A percentile compares a stretch with the other conserved stretches of the same genome.
phyloP scores from a whole-genome alignment of 2,329 filamentous ascomycete genomes.

The Neopestalotiopsis rosae region DNA sequence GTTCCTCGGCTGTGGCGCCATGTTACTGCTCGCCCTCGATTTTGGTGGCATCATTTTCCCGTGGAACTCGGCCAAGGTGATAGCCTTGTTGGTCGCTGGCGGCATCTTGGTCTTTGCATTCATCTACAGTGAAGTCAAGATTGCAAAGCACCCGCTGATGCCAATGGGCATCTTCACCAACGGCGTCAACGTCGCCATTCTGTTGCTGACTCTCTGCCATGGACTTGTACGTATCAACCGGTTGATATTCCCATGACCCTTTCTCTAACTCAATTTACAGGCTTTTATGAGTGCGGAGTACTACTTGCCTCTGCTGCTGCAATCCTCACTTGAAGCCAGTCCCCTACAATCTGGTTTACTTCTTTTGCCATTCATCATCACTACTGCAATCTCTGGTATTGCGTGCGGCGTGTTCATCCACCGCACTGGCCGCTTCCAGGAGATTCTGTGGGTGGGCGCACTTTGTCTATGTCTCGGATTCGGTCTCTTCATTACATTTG shows the following conservation, averaged over 20 bases:
- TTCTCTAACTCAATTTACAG: no score
- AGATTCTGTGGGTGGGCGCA: conserved; percentile 9
- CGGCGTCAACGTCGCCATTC: neutral
- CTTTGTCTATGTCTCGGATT: neutral
- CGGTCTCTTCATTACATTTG: conserved; percentile 9
- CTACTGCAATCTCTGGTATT: conserved; percentile 8
- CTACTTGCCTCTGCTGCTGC: conserved; percentile 10
- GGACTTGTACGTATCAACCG: conserved; percentile 8
- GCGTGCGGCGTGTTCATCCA: conserved; percentile 8
- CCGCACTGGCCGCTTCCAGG: neutral
- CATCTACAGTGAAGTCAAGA: conserved; percentile 9
- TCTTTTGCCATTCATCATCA: conserved; percentile 7
- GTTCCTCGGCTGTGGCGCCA: neutral
- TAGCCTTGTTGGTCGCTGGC: conserved; percentile 2
- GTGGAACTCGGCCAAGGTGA: conserved; percentile 15
- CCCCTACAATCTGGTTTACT: conserved; percentile 1
- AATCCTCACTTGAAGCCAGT: neutral
- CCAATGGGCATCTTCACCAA: conserved; percentile 13
- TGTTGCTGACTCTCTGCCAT: conserved; percentile 9
- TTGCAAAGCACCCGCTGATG: conserved; percentile 12
- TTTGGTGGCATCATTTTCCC: conserved; percentile 12
- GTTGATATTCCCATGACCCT: no score
- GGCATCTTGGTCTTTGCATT: conserved; percentile 7
- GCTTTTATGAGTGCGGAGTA: conserved; percentile 15
- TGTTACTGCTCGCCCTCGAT: conserved; percentile 13